Base-by-base conservation (phyloP, 495 filamentous ascomycete genomes). In the Neurospora cerealis region DNA sequence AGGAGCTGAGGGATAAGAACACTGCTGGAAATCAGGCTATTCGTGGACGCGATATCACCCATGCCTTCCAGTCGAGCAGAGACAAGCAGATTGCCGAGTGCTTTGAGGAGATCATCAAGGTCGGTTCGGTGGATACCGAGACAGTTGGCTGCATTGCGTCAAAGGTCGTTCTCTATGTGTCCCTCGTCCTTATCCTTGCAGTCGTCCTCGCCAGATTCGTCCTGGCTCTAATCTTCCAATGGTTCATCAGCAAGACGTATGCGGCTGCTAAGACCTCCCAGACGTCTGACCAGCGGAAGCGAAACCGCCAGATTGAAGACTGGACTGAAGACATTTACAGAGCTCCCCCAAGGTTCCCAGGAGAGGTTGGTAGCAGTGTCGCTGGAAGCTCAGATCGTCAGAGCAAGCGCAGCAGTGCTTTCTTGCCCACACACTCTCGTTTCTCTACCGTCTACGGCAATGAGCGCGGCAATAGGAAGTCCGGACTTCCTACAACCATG, bases 291-390 rank as follows among this genome's bases (percentile, higher is more conserved):
- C 86, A 87, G 66, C 93, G 92, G 79, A 91, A 92, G 80, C 89
- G 96, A 62, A 91, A 95, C 72, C 91, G 93, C 74, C 93, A 98
- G 80, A 99, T 99, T 73, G 96, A 99, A 82, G 95, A 98, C 75
- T 99, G 96, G 96, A 91, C 90, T 15, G 95, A 99, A 74, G 96
- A 99, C 76, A 98, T 98, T 77, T 98, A 98, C 78, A 91, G 93
- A 37, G 91, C 94, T 13, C 93, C 93, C 3, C 93, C 93, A 73
- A 91, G 93, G 69, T 84, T 97, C 74, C 84, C 87, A 1, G 87
- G 87, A 4, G 95, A 97, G 74, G 83, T 89, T 70, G 86, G 85
- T 6, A 88, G 86, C 79, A 86, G 88, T 75, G 83, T 87, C 72
- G 84, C 82, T 44, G 83, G 83, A 72, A 84, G 86, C 11, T 88